phyloP scores from a whole-genome alignment of 202 grass and related monocot species.

The Miscanthus sacchariflorus region DNA sequence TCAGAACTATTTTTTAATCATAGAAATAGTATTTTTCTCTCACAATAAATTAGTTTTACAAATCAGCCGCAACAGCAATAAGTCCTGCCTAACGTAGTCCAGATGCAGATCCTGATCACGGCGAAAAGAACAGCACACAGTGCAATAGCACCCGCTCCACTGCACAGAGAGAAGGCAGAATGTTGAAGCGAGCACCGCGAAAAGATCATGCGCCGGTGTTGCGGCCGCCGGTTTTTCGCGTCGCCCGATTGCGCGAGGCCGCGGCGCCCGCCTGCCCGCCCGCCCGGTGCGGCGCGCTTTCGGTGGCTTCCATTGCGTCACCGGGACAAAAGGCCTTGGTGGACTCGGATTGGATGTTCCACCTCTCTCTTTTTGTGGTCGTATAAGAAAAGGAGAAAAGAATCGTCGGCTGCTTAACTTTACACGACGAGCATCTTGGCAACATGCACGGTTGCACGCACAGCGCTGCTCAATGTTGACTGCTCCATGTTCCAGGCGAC shows the following conservation, averaged over 20 bases:
- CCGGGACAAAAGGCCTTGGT: neutral
- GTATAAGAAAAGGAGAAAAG: neutral
- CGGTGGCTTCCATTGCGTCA: conserved; percentile 28
- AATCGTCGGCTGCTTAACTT: conserved; percentile 24
- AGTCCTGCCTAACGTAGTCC: too few species aligned
- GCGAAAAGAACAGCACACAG: neutral
- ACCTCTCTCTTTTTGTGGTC: neutral
- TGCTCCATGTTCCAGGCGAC: too few species aligned
- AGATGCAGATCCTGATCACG: neutral
- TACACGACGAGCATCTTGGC: neutral
- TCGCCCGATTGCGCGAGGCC: neutral
- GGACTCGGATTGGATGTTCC: conserved; percentile 10
- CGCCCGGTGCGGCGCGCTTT: conserved; percentile 37
- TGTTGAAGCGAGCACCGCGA: neutral
- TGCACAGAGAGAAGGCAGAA: neutral
- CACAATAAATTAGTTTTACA: too few species aligned
- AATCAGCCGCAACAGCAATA: too few species aligned
- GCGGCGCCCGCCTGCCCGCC: neutral
- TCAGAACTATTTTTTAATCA: too few species aligned
- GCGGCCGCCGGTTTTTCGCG: neutral
- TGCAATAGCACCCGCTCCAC: too few species aligned
- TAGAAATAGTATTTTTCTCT: too few species aligned
- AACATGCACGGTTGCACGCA: neutral
- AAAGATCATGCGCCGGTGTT: neutral
- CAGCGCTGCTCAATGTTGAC: neutral